phyloP scores from a whole-genome alignment of 371 early-diverging fungal genomes.

The Mucor indicus region DNA sequence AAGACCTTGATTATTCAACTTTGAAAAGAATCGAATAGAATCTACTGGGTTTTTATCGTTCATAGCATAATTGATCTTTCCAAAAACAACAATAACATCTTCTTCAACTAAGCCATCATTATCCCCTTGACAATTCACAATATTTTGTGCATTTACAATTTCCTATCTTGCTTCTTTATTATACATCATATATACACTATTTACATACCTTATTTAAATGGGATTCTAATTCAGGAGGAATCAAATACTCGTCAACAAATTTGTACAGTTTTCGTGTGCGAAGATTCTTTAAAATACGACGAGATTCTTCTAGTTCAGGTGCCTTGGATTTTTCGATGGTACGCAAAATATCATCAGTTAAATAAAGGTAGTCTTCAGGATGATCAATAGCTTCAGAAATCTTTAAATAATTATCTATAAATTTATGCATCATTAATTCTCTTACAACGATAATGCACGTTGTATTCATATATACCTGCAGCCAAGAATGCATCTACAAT shows the following conservation, averaged over 20 bases:
- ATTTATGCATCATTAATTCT: neutral
- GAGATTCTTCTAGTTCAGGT: constrained; percentile 62
- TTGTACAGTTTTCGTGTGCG: constrained; percentile 80
- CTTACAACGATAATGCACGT: neutral
- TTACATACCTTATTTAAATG: constrained; percentile 32
- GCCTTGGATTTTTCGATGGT: constrained; percentile 71
- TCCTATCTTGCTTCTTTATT: constrained; percentile 29
- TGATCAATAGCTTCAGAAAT: constrained; percentile 71
- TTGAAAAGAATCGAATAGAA: constrained; percentile 75
- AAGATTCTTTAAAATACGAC: constrained; percentile 69
- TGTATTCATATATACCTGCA: no score
- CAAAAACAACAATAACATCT: constrained; percentile 76
- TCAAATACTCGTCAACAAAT: constrained; percentile 80
- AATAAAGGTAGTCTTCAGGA: constrained; percentile 66
- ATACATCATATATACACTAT: no score
- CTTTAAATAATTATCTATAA: constrained; percentile 57
- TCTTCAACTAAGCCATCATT: constrained; percentile 51
- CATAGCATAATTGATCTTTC: constrained; percentile 80
- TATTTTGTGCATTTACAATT: constrained; percentile 51
- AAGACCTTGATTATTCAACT: constrained; percentile 55
- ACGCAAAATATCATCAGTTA: constrained; percentile 87
- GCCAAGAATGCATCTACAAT: constrained; percentile 79
- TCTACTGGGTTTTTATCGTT: constrained; percentile 85
- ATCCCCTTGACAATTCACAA: constrained; percentile 55
- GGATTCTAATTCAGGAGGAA: constrained; percentile 59